A percentile compares a stretch with the other conserved stretches of the same genome.
Evolutionary conservation across 2,329 filamentous ascomycete species (phyloP).

Genomic region (Penicillium digitatum): DNA sequence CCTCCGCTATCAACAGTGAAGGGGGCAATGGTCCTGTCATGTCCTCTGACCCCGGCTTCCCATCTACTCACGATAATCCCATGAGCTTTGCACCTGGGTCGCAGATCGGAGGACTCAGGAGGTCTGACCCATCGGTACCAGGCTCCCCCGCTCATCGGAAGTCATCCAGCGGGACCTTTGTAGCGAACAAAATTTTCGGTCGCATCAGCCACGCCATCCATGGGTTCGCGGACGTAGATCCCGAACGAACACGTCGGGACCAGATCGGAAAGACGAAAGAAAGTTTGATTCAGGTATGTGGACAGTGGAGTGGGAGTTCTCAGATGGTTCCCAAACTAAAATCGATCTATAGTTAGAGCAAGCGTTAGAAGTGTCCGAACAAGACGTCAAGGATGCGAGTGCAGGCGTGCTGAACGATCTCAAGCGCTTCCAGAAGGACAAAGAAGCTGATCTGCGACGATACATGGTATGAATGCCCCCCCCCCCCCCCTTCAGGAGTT

Average conservation of each 20-base stretch:
- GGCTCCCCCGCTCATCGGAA: conserved; percentile 64
- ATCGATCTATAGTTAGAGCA: conserved; percentile 67
- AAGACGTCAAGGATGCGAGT: conserved; percentile 91
- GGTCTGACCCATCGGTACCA: conserved; percentile 31
- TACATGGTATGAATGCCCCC: conserved; percentile 73
- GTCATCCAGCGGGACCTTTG: conserved; percentile 78
- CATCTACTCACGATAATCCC: conserved; percentile 75
- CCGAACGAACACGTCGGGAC: conserved; percentile 85
- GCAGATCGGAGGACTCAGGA: conserved; percentile 59
- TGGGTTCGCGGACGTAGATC: conserved; percentile 92
- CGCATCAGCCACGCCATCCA: conserved; percentile 93
- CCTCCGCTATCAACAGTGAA: conserved; percentile 46
- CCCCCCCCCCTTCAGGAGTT: not conserved
- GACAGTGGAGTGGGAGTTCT: not conserved
- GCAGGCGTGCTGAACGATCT: conserved; percentile 82
- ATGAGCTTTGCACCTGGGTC: conserved; percentile 64
- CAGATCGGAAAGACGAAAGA: conserved; percentile 95
- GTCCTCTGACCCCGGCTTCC: conserved; percentile 91
- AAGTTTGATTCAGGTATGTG: conserved; percentile 60
- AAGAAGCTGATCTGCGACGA: conserved; percentile 85
- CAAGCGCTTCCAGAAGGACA: conserved; percentile 88
- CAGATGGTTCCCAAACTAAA: not conserved
- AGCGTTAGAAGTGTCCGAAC: conserved; percentile 79
- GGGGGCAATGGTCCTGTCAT: conserved; percentile 62
- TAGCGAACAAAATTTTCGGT: conserved; percentile 89